Evolutionary conservation across 2,329 filamentous ascomycete species (phyloP).

Genomic region (Aspergillus proliferans): DNA sequence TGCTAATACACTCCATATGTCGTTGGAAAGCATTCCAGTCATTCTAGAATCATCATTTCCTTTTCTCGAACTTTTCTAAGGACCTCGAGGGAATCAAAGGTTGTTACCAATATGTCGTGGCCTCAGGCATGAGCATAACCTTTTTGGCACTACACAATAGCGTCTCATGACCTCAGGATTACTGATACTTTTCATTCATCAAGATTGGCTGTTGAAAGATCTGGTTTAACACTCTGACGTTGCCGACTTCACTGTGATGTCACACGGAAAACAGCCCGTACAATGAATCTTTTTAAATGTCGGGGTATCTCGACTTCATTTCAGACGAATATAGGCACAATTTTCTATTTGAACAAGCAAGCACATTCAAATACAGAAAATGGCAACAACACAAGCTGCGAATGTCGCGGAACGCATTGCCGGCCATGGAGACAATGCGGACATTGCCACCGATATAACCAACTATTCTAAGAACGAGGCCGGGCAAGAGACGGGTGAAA

Average conservation of each 20-base stretch:
- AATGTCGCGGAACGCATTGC: constrained; percentile 59
- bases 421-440: constrained; percentile 55
- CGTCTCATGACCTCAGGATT: too few species aligned
- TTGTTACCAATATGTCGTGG: too few species aligned
- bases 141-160: too few species aligned
- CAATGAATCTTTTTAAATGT: background rate
- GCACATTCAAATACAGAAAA: constrained; percentile 18
- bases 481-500: constrained; percentile 49
- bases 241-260: constrained; percentile 14
- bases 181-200: too few species aligned
- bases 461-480: constrained; percentile 55
- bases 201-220: background rate
- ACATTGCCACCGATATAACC: constrained; percentile 62
- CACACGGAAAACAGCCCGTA: background rate
- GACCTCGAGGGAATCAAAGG: too few species aligned
- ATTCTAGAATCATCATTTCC: too few species aligned
- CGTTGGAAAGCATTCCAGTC: too few species aligned
- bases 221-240: background rate
- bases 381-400: constrained; percentile 62
- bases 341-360: too few species aligned
- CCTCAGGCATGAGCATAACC: too few species aligned
- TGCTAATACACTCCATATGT: too few species aligned
- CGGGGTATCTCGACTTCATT: background rate
- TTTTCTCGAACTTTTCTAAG: too few species aligned
- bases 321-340: background rate